Evolutionary conservation across 1,139 yeast genomes (phyloP).

Genomic region (Geotrichum fermentans): DNA sequence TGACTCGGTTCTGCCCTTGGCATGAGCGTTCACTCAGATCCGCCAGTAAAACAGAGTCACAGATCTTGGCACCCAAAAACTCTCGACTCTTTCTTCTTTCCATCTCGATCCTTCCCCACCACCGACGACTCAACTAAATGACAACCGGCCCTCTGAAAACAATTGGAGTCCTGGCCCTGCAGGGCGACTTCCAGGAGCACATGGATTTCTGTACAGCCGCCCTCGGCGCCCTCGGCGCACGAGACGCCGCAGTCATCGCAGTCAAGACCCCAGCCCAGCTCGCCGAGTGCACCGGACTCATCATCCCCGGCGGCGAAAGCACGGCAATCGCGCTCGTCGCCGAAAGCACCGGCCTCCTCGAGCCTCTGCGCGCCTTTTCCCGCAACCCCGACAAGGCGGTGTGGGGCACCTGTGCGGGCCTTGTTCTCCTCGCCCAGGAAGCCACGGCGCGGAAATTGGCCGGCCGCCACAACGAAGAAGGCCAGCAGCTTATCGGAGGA

Average conservation of each 20-base stretch:
- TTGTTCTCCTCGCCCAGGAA: slow-evolving; percentile 59
- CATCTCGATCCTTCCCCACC: too few species aligned
- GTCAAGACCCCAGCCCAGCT: slow-evolving; percentile 55
- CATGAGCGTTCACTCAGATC: too few species aligned
- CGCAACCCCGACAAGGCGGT: slow-evolving; percentile 43
- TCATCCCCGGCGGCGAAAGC: slow-evolving; percentile 78
- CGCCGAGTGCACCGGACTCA: slow-evolving; percentile 51
- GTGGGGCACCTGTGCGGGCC: slow-evolving; percentile 90
- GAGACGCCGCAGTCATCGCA: slow-evolving; percentile 38
- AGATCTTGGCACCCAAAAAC: too few species aligned
- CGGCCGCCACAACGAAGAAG: slow-evolving; percentile 34
- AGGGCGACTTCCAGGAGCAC: slow-evolving; percentile 78
- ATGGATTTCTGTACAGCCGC: slow-evolving; percentile 49
- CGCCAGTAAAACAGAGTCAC: too few species aligned
- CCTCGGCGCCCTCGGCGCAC: slow-evolving; percentile 27
- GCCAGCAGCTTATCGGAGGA: slow-evolving; percentile 63
- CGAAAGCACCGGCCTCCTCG: slow-evolving; percentile 55
- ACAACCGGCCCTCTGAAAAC: slow-evolving; percentile 1
- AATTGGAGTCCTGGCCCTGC: slow-evolving; percentile 73
- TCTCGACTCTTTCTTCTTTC: too few species aligned
- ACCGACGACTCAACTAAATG: too few species aligned
- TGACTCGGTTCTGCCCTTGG: too few species aligned
- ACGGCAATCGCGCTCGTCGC: slow-evolving; percentile 73
- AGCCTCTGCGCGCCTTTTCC: slow-evolving; percentile 52
- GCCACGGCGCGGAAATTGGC: slow-evolving; percentile 44